A percentile compares a stretch with the other conserved stretches of the same genome.
Evolutionary conservation across 2,329 filamentous ascomycete genomes (phyloP).

Genomic region (Fusarium incarnatum): DNA sequence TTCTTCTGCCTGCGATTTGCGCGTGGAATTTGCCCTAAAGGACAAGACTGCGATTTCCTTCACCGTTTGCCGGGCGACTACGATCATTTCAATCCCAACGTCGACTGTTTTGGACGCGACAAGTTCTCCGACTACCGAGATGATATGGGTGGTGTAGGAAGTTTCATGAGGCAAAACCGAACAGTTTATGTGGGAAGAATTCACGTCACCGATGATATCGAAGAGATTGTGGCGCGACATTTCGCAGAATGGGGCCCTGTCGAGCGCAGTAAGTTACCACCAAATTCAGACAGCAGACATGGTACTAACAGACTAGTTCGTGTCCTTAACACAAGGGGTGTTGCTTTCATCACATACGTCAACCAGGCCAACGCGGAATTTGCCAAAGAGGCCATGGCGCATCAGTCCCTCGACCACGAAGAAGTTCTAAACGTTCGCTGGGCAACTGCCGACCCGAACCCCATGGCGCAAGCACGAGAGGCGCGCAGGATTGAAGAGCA

Average conservation of each 20-base stretch:
- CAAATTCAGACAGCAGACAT: background rate
- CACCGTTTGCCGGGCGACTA: slow-evolving; percentile 88
- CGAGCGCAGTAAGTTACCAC: slow-evolving; percentile 70
- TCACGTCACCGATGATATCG: slow-evolving; percentile 95
- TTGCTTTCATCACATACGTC: slow-evolving; percentile 93
- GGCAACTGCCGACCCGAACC: slow-evolving; percentile 97
- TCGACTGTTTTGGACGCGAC: slow-evolving; percentile 90
- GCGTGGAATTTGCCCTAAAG: slow-evolving; percentile 83
- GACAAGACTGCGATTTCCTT: slow-evolving; percentile 92
- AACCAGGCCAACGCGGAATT: slow-evolving; percentile 93
- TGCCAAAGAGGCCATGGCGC: slow-evolving; percentile 94
- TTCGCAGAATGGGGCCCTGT: slow-evolving; percentile 97
- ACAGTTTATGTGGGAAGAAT: slow-evolving; percentile 95
- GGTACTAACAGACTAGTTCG: slow-evolving; percentile 61
- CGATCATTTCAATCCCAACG: slow-evolving; percentile 92
- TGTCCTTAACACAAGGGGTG: slow-evolving; percentile 88
- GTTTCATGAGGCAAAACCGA: slow-evolving; percentile 91
- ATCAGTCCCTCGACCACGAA: slow-evolving; percentile 89
- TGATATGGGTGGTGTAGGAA: slow-evolving; percentile 97
- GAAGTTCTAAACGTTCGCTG: slow-evolving; percentile 96
- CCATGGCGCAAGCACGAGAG: slow-evolving; percentile 92
- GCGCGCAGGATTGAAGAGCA: slow-evolving; percentile 92
- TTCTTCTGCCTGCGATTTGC: slow-evolving; percentile 96
- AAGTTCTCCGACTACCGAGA: slow-evolving; percentile 94
- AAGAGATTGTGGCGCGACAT: slow-evolving; percentile 93